Base-by-base conservation (phyloP, 495 filamentous ascomycete genomes). In the Penicillium subrubescens region DNA sequence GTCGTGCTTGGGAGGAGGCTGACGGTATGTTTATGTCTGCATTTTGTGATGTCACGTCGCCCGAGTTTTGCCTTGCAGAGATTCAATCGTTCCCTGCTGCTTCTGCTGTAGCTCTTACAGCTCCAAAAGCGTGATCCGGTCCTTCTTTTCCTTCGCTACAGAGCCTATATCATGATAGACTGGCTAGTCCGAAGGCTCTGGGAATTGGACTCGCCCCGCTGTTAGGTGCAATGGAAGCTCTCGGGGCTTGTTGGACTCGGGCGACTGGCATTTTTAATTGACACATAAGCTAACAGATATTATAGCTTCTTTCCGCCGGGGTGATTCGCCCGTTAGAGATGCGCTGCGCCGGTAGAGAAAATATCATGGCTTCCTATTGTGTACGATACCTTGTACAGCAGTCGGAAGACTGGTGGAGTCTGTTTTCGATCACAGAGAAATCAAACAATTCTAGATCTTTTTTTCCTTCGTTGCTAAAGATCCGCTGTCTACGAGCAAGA, bases 1-100 rank as follows among this genome's bases (percentile, higher is more conserved):
- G 95, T 59, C 88, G 96, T 72, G 96, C 94, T 11, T 98, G 93
- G 84, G 95, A 97, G 77, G 95, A 98, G 71, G 81, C 82, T 61
- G 83, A 86, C 69, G 73, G 83, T 86, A 81, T 62, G 82, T 79
- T 67, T 52, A 68, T 62, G 33, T 66, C 63, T 58, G 55, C 55
- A 21, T 34, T 34, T 33, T 55, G 43, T 52, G 29, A 17, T 46
- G 48, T 57, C 37, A 44, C 17, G 21, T 29, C 25, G 37, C 56
- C 23, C 56, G 37, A 56, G 33, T n/a, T 21, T n/a, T 31, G 56
- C 21, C 37, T 43, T 19, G 56, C 8, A 29, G 21, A 23, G 56
- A 21, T 58, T n/a, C 35, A 25, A 25, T 33, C 27, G 15, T 29
- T 58, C 3, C n/a, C 34, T 56, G 53, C 19, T 3, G 33, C 25